Evolutionary conservation across 2,329 filamentous ascomycete genomes (phyloP), one percentile per base, ranked within the genome.

Genomic region (Diaporthe ilicicola): DNA sequence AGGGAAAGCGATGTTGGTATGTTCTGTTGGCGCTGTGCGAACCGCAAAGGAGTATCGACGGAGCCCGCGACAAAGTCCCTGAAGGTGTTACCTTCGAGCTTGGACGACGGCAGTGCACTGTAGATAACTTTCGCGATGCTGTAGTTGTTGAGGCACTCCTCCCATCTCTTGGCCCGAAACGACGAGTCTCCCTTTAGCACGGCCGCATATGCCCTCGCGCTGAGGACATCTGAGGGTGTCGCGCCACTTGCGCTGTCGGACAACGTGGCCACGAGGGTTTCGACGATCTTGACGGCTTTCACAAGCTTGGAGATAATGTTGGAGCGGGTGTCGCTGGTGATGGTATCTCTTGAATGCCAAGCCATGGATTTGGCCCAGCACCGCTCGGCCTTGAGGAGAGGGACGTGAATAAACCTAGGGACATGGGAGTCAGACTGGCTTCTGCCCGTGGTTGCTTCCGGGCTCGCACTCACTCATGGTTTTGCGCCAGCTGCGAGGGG

Each of bases 261-360:
- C 27, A 98, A 85, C 50, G 93, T 81, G 12, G 86, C 81, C 19
- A 92, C 89, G 9, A 98, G 86, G 70, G 90, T 83, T 68, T 91
- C 86, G 59, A 94, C 94, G 73, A 89, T 88, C 62, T 86, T 88
- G 48, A 91, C 88, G 19, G 93, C 94, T 83, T 98, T 98, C 77
- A 91, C 88, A 50, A 98, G 85, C 67, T 95, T 90, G 17, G 95
- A 97, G 70, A 97, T 90, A 48, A 98, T 96, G 81, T 99, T 95
- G 67, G 92, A 92, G 78, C 94, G 91, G 22, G 93, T 92, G 66
- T 92, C 90, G 72, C 94, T 92, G 34, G 91, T 89, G 74, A 97
- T 92, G 72, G 91, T 90, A 76, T 96, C 94, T 89, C 82, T 97
- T 98, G 88, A 98, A 94, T 79, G 93, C 91, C 94, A 98, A 97